Base-by-base conservation (phyloP, 148 eudicot genomes). In the Amaranthus cruentus region DNA sequence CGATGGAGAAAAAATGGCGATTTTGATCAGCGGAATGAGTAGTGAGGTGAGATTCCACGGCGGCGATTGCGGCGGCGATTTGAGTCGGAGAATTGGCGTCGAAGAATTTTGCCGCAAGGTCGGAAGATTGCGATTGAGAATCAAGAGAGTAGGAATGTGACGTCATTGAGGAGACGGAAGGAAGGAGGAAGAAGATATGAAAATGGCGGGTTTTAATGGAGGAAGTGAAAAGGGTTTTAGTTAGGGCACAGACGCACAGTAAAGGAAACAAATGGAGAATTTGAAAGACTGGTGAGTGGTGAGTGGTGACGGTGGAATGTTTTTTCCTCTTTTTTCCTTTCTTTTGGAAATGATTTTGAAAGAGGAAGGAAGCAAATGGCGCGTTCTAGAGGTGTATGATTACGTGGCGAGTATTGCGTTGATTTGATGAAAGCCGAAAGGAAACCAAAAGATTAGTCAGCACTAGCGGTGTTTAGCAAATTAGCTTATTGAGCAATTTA, bases 1-100 rank as follows among this genome's bases (percentile, higher is more conserved):
- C 74, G 75, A 87, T 55, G 76, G 98, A 91, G 89, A 91, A 93
- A 89, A 93, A 93, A 78, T 85, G 88, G 14, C 97, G 86, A 69
- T 82, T 77, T 69, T 88, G 97, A 78, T 93, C 97, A 6, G 90
- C 86, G 9, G 91, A 76, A 83, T 86, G 90, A n/a, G 75, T 74
- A 44, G 69, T 84, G 78, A 93, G 89, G 78, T 88, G 88, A 3
- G 81, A 14, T 28, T 88, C 91, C 46, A 93, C 79, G 48, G 85
- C 87, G 82, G 81, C 47, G 70, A 85, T 65, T 0, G 86, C 97
- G 80, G 85, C 78, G 83, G 82, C 28, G 72, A 93, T 93, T 71
- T 86, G 85, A 21, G 83, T 76, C 63, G 94, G 86, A 6, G 92
- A 44, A 9, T 75, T 50, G 51, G 97, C 92, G 76, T 88, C 77